Base-by-base conservation (phyloP, 495 filamentous ascomycete genomes). In the Chaetomidium leptoderma region DNA sequence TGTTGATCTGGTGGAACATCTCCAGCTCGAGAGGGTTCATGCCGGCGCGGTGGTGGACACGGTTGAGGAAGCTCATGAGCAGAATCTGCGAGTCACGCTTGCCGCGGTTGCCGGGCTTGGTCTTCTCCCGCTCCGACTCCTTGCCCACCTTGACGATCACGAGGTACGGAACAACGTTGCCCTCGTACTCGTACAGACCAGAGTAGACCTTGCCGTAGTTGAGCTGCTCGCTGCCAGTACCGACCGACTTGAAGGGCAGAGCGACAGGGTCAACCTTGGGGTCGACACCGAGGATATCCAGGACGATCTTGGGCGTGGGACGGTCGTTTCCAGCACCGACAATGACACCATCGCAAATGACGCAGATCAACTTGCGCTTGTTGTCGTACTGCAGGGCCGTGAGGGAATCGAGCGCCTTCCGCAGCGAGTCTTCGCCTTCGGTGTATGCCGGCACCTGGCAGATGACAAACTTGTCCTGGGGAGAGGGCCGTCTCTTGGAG, bases 131-230 rank as follows among this genome's bases (percentile, higher is more conserved):
- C 67, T 98, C 93, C 13, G 91, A 95, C 70, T 95, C 90, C 74
- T 96, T 97, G 72, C 93, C 93, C 33, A 96, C 85, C 76, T 98
- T 98, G 65, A 97, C 95, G 39, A 97, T 79, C 6, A 98, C 93
- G 11, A 97, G 73, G 66, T 96, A 98, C 2, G 93, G 93, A 19
- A 98, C 93, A 13, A 98, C 92, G 67, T 96, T 95, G 67, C 92
- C 93, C 77, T 98, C 91, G 57, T 84, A 96, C 70, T 98, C 93
- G 70, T 98, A 98, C 7, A 98, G 84, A 68, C 93, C 93, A 47
- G 93, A 97, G 70, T 97, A 98, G 33, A 98, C 91, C 73, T 98
- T 98, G 65, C 91, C 93, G 63, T 96, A 97, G 75, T 98, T 98
- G 56, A 97, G 84, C 66, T 97, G 92, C 33, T 95, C 89, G 65